Evolutionary conservation across 2,329 filamentous ascomycete species (phyloP), one percentile per base, ranked within the genome.

Genomic region (Periglandula ipomoeae): DNA sequence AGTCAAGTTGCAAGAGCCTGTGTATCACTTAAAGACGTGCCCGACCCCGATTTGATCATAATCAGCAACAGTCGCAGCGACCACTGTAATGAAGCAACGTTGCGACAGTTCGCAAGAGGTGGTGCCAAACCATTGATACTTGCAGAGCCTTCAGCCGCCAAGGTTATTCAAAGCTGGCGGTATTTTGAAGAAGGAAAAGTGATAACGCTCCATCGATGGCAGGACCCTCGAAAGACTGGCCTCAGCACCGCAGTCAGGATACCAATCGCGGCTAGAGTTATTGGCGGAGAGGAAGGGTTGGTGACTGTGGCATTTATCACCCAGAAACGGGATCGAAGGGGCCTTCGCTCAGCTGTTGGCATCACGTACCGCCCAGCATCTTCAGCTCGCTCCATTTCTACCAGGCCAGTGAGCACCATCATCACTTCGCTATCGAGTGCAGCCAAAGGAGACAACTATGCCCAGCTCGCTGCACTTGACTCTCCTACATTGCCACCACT

Each of bases 281-380:
- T 72, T 0, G 70, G 71, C 22, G 81, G 78, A 5, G 65, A 71
- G 13, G 68, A 73, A 8, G 85, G 85, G 17, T 82, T 88, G 65
- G 73, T 87, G n/a, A 87, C 83, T 0, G 71, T 89, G n/a, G 72
- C 82, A 1, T 81, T 81, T 61, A 74, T 88, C 26, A 69, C 76
- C 0, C 78, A 82, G 47, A 80, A 76, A 58, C 64, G 71, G 43
- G 81, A 86, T 56, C 57, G 82, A 4, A 78, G 76, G 7, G 75
- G 77, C 3, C 58, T 85, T 0, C 82, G 86, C 59, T 78, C 79
- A 50, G 84, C 82, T 10, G 75, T 88, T 53, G 84, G 80, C 13
- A 84, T 89, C 55, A 89, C 84, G 1, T 89, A 88, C 60, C 75
- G 76, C 17, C 75, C 83, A 19, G 79, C 83, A 1, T 57, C 65